Evolutionary conservation across 495 filamentous ascomycete genomes (phyloP).

Genomic region (Aspergillus mulundensis): DNA sequence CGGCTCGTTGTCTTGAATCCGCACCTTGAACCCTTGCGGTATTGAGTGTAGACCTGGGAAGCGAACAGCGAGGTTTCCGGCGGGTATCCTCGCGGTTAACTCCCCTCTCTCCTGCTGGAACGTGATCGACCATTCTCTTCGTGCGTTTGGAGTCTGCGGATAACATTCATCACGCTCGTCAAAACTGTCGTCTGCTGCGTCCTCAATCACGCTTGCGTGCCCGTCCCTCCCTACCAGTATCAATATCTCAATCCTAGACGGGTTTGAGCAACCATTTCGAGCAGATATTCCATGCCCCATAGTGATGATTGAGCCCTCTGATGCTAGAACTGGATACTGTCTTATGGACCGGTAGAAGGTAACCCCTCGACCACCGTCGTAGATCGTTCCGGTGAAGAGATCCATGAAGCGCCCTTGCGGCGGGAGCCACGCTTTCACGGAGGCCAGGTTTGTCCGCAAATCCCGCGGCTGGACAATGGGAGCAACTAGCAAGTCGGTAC

Average conservation of each 20-base stretch:
- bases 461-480: conserved; percentile 48
- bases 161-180: conserved; percentile 1
- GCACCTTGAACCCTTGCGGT: conserved; percentile 20
- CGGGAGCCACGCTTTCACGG: conserved; percentile 50
- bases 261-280: conserved; percentile 39
- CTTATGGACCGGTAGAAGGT: conserved; percentile 39
- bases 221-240: conserved; percentile 52
- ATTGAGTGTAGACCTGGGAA: conserved; percentile 25
- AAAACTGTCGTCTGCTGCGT: conserved; percentile 15
- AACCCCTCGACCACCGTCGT: conserved; percentile 48
- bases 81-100: neutral
- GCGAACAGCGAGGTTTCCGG: neutral
- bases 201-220: conserved; percentile 38
- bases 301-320: conserved; percentile 52
- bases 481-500: conserved; percentile 47
- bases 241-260: conserved; percentile 38
- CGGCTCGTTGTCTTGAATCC: conserved; percentile 21
- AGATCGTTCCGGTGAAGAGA: conserved; percentile 48
- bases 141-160: conserved; percentile 1
- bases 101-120: conserved; percentile 1
- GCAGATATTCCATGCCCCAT: conserved; percentile 35
- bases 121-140: neutral
- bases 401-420: conserved; percentile 42
- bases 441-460: conserved; percentile 30
- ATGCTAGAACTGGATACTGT: conserved; percentile 47